Percentiles rank a stretch among this genome's conserved stretches.
These are phyloP conservation scores for Mucor saturninus DNA, from an alignment of 371 early-diverging fungal genomes.

Conservation along the genomic window DNA sequence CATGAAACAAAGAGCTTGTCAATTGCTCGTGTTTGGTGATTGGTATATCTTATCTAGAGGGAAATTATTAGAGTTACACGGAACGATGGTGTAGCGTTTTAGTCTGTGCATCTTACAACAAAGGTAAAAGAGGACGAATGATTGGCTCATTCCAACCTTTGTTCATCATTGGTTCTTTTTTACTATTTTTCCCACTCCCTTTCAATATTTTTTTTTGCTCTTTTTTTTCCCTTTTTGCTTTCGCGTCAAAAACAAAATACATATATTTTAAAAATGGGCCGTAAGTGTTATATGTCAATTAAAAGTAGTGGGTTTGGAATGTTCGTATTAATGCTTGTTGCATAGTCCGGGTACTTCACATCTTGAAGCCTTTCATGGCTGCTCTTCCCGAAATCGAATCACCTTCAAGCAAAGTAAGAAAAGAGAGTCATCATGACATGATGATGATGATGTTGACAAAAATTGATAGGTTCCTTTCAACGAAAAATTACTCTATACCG, in stretches of 20 bases:
- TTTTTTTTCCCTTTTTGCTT: conserved; percentile 14
- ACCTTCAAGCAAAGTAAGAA: conserved; percentile 92
- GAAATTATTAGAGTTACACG: background rate
- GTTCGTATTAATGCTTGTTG: background rate
- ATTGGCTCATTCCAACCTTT: background rate
- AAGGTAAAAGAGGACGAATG: background rate
- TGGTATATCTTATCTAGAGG: background rate
- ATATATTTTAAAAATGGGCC: conserved; percentile 22
- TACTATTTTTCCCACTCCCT: conserved; percentile 8
- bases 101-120: conserved; percentile 7
- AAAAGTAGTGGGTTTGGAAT: background rate
- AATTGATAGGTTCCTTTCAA: conserved; percentile 86
- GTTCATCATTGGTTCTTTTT: conserved; percentile 12
- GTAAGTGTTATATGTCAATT: conserved; percentile 15
- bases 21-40: background rate
- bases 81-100: background rate
- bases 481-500: conserved; percentile 99
- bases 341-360: conserved; percentile 93
- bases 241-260: conserved; percentile 10
- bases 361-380: conserved; percentile 98
- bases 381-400: conserved; percentile 97
- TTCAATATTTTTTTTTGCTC: conserved; percentile 8
- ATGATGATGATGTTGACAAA: conserved; percentile 18
- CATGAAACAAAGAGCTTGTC: too few relatives aligned
- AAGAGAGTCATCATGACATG: background rate